Evolutionary conservation across 1,139 yeast genomes (phyloP).

Genomic region (Yamadazyma friedrichii): DNA sequence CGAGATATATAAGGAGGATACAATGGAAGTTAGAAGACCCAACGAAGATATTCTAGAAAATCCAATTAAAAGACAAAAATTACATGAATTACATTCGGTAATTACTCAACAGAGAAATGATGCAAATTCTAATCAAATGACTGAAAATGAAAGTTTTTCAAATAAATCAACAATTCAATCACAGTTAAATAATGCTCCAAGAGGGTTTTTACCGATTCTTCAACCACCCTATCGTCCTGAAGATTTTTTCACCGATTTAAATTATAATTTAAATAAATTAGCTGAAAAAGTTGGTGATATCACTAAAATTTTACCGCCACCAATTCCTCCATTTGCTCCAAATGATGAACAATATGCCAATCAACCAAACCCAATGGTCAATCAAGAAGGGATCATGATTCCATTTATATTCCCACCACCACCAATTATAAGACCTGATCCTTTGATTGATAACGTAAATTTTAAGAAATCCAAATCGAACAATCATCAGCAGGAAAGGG

Average conservation of each 20-base stretch:
- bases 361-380: neutral
- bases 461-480: neutral
- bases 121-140: neutral
- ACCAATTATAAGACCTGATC: constrained; percentile 30
- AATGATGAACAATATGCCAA: neutral
- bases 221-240: constrained; percentile 27
- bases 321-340: constrained; percentile 34
- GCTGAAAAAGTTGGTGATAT: constrained; percentile 28
- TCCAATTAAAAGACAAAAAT: constrained; percentile 13
- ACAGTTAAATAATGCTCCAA: constrained; percentile 27
- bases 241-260: constrained; percentile 39
- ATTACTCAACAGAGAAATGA: neutral
- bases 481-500: neutral
- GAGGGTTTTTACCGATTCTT: constrained; percentile 37
- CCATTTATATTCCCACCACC: constrained; percentile 50
- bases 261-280: constrained; percentile 15
- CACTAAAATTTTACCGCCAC: constrained; percentile 40
- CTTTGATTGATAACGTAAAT: constrained; percentile 12
- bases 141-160: neutral
- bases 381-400: constrained; percentile 34
- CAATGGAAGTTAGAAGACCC: constrained; percentile 9
- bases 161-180: constrained; percentile 2
- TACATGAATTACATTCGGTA: constrained; percentile 7
- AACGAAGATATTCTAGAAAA: constrained; percentile 10
- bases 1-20: neutral